Conservation (phyloP, 2,329 filamentous ascomycete genomes). For the Periconia macrospinosa region DNA sequence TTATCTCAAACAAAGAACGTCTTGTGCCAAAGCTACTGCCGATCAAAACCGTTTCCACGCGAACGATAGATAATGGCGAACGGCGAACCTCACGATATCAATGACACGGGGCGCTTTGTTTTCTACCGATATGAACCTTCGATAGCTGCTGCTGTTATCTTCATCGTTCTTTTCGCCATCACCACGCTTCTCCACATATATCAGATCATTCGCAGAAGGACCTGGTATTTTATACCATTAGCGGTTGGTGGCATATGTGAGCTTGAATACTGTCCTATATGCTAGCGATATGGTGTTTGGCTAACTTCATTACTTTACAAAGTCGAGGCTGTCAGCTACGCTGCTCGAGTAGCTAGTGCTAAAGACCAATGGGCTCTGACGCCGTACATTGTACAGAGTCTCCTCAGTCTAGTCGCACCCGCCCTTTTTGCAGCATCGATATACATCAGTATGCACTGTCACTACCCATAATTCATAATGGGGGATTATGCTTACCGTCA, state of each 20-base stretch:
- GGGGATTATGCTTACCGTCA: neutral
- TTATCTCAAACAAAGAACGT: no score
- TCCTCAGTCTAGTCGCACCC: constrained; percentile 47
- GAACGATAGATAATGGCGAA: no score
- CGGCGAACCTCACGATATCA: neutral
- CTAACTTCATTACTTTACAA: neutral
- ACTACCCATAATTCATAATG: neutral
- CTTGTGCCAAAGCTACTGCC: no score
- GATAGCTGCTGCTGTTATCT: constrained; percentile 50
- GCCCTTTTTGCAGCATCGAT: constrained; percentile 52
- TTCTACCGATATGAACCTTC: constrained; percentile 47
- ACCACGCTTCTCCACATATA: constrained; percentile 46
- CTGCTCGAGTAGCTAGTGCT: constrained; percentile 47
- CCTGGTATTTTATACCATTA: constrained; percentile 58
- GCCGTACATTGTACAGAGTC: constrained; percentile 44
- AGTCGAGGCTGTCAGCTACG: constrained; percentile 57
- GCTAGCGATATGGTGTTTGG: neutral
- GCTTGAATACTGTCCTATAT: constrained; percentile 7
- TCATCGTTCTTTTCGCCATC: constrained; percentile 50
- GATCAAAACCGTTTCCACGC: no score
- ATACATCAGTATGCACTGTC: constrained; percentile 43
- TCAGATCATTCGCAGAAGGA: constrained; percentile 45
- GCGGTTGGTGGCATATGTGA: constrained; percentile 55
- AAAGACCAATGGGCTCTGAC: constrained; percentile 30
- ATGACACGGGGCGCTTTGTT: constrained; percentile 5